Evolutionary conservation across 306 rosid species (phyloP).

Genomic region (Dryas octopetala): DNA sequence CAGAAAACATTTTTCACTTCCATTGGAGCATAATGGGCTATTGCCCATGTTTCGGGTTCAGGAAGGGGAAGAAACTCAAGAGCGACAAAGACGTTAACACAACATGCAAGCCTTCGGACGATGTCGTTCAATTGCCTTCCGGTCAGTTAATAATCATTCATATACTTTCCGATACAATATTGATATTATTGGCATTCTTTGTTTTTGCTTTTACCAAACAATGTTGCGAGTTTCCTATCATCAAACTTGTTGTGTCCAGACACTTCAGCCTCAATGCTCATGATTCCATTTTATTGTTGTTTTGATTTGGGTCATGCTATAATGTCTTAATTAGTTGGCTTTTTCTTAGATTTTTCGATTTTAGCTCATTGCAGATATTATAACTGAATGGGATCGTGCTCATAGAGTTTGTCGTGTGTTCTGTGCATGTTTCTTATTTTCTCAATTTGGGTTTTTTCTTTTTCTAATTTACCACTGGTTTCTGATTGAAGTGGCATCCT

Average conservation of each 20-base stretch:
- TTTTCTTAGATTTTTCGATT: neutral
- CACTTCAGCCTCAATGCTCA: neutral
- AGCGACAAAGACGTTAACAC: neutral
- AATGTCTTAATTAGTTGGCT: neutral
- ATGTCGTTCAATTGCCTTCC: constrained; percentile 4
- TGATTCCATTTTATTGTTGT: neutral
- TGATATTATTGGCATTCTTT: neutral
- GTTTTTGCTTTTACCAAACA: neutral
- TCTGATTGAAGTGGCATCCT: neutral
- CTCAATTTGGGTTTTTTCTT: neutral
- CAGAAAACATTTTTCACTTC: neutral
- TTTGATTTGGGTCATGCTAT: neutral
- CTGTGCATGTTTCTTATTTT: neutral
- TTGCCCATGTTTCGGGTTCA: constrained; percentile 15
- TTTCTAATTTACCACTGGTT: constrained; percentile 3
- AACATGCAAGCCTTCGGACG: neutral
- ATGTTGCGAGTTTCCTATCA: neutral
- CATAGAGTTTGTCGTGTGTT: neutral
- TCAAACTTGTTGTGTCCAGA: neutral
- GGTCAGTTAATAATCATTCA: neutral
- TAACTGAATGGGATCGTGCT: neutral
- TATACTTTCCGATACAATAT: neutral
- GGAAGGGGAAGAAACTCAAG: constrained; percentile 21
- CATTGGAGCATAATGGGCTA: constrained; percentile 2
- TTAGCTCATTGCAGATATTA: neutral